phyloP scores from a whole-genome alignment of 805 yeast species.

The Danielozyma ontarioensis region DNA sequence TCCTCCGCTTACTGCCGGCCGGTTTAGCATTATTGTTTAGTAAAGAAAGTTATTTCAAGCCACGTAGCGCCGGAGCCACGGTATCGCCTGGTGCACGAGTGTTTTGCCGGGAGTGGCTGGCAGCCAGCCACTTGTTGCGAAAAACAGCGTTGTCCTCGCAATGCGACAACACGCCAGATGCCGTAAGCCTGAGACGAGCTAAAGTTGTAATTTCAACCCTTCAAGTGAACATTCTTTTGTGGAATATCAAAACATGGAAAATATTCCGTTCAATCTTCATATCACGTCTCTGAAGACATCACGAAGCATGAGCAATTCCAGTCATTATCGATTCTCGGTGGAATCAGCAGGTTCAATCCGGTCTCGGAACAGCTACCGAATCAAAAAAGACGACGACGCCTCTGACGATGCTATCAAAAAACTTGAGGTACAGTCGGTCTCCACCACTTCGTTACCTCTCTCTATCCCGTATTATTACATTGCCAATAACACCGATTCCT shows the following conservation, averaged over 20 bases:
- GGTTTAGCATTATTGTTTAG: not conserved
- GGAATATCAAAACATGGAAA: no score
- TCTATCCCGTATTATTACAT: conserved; percentile 24
- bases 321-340: conserved; percentile 1
- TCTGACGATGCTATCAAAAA: no score
- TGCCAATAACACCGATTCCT: conserved; percentile 13
- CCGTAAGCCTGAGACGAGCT: no score
- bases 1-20: not conserved
- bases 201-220: no score
- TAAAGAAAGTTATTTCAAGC: not conserved
- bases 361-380: not conserved
- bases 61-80: not conserved
- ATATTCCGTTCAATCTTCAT: no score
- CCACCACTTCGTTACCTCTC: conserved; percentile 22
- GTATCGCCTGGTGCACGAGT: not conserved
- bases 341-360: conserved; percentile 3
- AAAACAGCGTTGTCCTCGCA: no score
- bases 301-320: conserved; percentile 1
- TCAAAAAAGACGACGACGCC: no score
- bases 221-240: no score
- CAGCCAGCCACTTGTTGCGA: conserved; percentile 13
- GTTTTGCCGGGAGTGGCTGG: conserved; percentile 1
- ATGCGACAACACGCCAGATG: no score
- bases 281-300: no score
- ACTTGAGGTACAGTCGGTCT: conserved; percentile 19